These are phyloP conservation scores for Quercus phellos DNA, from an alignment of 331 rosid species.

Conservation along the genomic window DNA sequence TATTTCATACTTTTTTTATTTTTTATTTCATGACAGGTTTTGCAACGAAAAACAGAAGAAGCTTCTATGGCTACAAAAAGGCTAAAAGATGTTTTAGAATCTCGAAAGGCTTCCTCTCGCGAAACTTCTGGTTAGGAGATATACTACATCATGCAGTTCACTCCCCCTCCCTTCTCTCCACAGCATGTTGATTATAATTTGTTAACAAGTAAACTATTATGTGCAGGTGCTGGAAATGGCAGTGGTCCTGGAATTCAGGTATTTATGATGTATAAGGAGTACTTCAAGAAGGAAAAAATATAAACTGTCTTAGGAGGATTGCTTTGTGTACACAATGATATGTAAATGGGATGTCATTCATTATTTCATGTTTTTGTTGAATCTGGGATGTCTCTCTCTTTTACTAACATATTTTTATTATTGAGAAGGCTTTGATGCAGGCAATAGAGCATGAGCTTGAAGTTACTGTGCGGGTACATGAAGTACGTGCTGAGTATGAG, in stretches of 20 bases:
- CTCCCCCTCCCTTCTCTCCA: neutral
- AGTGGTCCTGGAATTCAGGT: constrained; percentile 84
- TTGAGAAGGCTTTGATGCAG: constrained; percentile 67
- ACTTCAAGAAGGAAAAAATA: neutral
- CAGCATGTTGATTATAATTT: neutral
- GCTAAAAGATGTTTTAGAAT: constrained; percentile 89
- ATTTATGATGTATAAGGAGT: neutral
- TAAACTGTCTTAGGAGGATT: neutral
- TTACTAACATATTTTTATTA: constrained; percentile 10
- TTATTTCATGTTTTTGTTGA: neutral
- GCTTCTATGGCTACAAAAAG: constrained; percentile 84
- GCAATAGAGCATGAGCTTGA: constrained; percentile 84
- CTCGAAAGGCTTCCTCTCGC: constrained; percentile 73
- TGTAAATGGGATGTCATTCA: neutral
- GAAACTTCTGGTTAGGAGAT: constrained; percentile 51
- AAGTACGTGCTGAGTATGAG: constrained; percentile 88
- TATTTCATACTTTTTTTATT: constrained; percentile 6
- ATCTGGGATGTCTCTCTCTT: constrained; percentile 8
- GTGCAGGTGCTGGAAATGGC: constrained; percentile 56
- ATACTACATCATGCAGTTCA: constrained; percentile 1
- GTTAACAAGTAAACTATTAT: constrained; percentile 14
- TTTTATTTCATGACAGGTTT: constrained; percentile 40
- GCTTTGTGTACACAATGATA: neutral
- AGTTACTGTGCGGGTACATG: constrained; percentile 78
- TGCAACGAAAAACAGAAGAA: constrained; percentile 95